Percentiles rank a stretch among this genome's conserved stretches.
phyloP scores from a whole-genome alignment of 2,329 filamentous ascomycete genomes.

The Penicillium sp. region DNA sequence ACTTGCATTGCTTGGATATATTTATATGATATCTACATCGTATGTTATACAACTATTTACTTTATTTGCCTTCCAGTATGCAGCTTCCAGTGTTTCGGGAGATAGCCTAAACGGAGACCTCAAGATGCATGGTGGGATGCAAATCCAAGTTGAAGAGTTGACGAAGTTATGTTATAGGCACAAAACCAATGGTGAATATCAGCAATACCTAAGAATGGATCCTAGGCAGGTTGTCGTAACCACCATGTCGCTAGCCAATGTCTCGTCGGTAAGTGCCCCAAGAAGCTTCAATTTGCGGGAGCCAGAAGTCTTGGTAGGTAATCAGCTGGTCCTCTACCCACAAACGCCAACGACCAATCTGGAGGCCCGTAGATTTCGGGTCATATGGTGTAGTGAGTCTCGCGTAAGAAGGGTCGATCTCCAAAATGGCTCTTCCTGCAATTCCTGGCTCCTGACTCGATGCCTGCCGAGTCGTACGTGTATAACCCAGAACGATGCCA shows the following conservation, averaged over 20 bases:
- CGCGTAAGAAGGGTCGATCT: not conserved
- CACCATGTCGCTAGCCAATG: not conserved
- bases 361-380: not conserved
- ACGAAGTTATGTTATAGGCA: too few species aligned
- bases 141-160: too few species aligned
- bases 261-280: not conserved
- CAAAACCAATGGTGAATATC: too few species aligned
- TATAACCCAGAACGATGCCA: not conserved
- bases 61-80: too few species aligned
- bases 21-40: too few species aligned
- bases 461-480: not conserved
- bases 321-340: conserved; percentile 1
- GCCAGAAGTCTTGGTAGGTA: conserved; percentile 3
- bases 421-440: conserved; percentile 1
- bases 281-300: not conserved
- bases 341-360: conserved; percentile 1
- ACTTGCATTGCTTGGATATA: too few species aligned
- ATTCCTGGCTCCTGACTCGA: not conserved
- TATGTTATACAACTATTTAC: too few species aligned
- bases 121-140: too few species aligned
- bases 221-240: too few species aligned
- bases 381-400: not conserved
- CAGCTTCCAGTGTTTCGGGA: too few species aligned
- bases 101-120: too few species aligned
- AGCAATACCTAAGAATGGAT: too few species aligned